Percentiles rank a stretch among this genome's conserved stretches.
phyloP scores from a whole-genome alignment of 345 rosid species.

The Viola odorata region DNA sequence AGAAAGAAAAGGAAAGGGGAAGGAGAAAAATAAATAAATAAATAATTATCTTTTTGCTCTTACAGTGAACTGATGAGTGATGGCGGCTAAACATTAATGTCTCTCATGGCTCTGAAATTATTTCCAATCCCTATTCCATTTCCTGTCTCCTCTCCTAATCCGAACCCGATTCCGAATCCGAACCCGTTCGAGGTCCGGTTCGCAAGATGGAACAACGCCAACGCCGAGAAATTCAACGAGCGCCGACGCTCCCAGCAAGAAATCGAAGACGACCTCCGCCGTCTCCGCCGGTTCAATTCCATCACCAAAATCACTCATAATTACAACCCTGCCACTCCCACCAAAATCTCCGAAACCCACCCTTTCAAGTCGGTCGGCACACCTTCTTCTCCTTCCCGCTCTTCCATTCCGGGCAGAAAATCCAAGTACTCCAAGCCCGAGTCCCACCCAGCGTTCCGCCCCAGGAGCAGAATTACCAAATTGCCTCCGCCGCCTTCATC shows the following conservation, averaged over 20 bases:
- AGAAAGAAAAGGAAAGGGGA: no score
- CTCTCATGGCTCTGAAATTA: constrained; percentile 58
- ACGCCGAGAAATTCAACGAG: constrained; percentile 56
- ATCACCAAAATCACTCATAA: constrained; percentile 39
- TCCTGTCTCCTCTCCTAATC: constrained; percentile 37
- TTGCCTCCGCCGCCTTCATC: background rate
- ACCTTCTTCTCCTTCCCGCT: constrained; percentile 64
- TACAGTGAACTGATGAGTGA: no score
- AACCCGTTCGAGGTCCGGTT: constrained; percentile 49
- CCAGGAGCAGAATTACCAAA: constrained; percentile 19
- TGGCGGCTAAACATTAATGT: no score
- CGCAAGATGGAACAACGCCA: constrained; percentile 80
- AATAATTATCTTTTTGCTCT: no score
- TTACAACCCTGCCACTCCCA: constrained; percentile 14
- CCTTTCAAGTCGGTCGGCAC: constrained; percentile 58
- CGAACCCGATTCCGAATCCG: constrained; percentile 12
- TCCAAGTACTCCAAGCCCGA: constrained; percentile 72
- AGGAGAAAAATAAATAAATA: no score
- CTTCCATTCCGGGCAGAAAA: constrained; percentile 73
- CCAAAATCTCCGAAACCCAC: constrained; percentile 7
- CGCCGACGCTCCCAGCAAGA: constrained; percentile 58
- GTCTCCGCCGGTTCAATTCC: constrained; percentile 57
- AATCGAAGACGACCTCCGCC: constrained; percentile 68
- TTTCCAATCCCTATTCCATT: constrained; percentile 51
- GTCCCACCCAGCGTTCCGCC: constrained; percentile 42